Conservation (phyloP, 2,329 filamentous ascomycete species). For the Calonectria hongkongensis region DNA sequence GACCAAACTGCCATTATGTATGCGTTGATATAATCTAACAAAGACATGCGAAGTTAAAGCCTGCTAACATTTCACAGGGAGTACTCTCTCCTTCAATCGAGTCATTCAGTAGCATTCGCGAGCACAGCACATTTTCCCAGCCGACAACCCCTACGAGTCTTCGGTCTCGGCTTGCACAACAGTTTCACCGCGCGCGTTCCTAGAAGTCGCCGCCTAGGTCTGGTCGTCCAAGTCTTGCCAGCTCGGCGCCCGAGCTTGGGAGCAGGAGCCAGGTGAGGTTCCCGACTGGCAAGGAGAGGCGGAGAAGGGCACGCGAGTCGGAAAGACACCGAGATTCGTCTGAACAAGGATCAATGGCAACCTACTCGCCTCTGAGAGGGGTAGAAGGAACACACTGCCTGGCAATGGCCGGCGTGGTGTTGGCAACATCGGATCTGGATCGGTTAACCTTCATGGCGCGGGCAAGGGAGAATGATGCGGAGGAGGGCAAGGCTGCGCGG, state of each 20-base stretch:
- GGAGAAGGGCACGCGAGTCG: slow-evolving; percentile 57
- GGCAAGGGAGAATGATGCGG: slow-evolving; percentile 31
- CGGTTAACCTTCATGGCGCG: slow-evolving; percentile 56
- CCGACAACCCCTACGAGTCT: slow-evolving; percentile 51
- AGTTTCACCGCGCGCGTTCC: slow-evolving; percentile 52
- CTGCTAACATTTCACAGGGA: slow-evolving; percentile 36
- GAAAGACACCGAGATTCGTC: slow-evolving; percentile 52
- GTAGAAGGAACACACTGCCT: slow-evolving; percentile 51
- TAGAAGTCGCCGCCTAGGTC: slow-evolving; percentile 50
- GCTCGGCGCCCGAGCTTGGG: slow-evolving; percentile 35
- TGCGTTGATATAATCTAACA: background rate
- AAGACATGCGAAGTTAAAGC: background rate
- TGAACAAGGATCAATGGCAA: slow-evolving; percentile 43
- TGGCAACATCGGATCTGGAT: slow-evolving; percentile 58
- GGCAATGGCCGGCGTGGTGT: slow-evolving; percentile 53
- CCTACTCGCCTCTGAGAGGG: slow-evolving; percentile 45
- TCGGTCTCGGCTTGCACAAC: slow-evolving; percentile 49
- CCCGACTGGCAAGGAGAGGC: slow-evolving; percentile 55
- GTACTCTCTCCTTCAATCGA: slow-evolving; percentile 35
- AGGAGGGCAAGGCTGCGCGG: slow-evolving; percentile 16
- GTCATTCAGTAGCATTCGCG: slow-evolving; percentile 40
- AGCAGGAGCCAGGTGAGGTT: slow-evolving; percentile 34
- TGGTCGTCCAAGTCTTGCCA: slow-evolving; percentile 45
- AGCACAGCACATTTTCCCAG: slow-evolving; percentile 50
- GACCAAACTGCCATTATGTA: background rate